Evolutionary conservation across 495 filamentous ascomycete species (phyloP), one percentile per base, ranked within the genome.

Genomic region (Hyaloscypha bicolor): DNA sequence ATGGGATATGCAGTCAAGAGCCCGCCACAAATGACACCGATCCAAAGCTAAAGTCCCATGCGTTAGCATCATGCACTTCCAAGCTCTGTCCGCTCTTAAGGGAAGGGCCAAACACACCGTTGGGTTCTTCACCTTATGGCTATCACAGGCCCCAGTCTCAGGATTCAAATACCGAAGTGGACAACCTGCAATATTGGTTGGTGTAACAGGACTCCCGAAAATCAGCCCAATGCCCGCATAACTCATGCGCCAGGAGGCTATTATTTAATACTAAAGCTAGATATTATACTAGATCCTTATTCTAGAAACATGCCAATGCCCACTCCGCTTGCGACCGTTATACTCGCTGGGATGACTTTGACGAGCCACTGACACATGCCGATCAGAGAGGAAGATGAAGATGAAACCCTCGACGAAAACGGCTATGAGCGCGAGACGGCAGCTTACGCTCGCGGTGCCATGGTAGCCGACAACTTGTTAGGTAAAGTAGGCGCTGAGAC

Each of bases 291-390:
- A n/a, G n/a, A n/a, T n/a, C n/a, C n/a, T n/a, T n/a, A n/a, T n/a
- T n/a, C n/a, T n/a, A n/a, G 83, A 71, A 93, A 93, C 29, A 93
- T 73, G 9, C 91, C 91, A 55, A 93, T 94, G 3, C 91, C 91
- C 0, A 89, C 88, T 53, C 91, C 91, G 52, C 89, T 92, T 22
- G 91, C 90, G 16, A 90, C 86, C 74, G 93, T 94, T 73, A 94
- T 91, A 39, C 88, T 91, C 58, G 83, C 80, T 0, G 91, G 91
- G 30, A 94, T 88, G 60, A 91, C 87, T 67, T 87, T 88, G 31
- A 91, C 91, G 14, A 94, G 81, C 91, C 91, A 94, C 72, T 94
- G 91, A 19, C 91, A 88, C 81, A 93, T 86, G n/a, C 91, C 91
- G 19, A 91, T 81, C 8, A 93, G 91, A 91, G 37, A 94, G 79